Evolutionary conservation across 352 stramenopile species (phyloP), one percentile per base, ranked within the genome.

Genomic region (Plasmopara halstedii): DNA sequence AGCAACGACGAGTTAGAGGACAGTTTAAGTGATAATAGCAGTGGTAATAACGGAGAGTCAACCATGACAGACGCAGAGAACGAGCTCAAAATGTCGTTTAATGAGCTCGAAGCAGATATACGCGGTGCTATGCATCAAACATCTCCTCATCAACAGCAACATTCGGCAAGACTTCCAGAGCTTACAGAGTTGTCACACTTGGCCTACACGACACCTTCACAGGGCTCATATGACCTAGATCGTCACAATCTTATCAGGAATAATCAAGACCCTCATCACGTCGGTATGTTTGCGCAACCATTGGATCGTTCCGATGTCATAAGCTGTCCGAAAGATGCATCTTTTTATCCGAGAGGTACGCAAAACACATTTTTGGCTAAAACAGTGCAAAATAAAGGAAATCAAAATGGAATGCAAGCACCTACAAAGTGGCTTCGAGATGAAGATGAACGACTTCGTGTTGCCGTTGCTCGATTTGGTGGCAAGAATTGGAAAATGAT

Each of bases 401-500:
- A 20, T n/a, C n/a, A n/a, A n/a, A 38, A 22, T 13, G 48, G 34
- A 3, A 25, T 56, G 31, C 55, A 65, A 29, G 60, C 50, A 14
- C 56, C 73, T 3, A 72, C 63, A 20, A 84, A 83, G 44, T 97
- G 90, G 90, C 69, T 85, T 8, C 73, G 76, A n/a, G 85, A 96
- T 18, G 90, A 98, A 70, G 91, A 98, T 47, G 72, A 92, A 13
- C 63, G 70, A 14, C 70, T 98, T 19, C 76, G 83, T 25, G 70
- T 91, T 17, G 79, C 91, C 10, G 92, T 98, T 8, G 68, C 90
- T 29, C 72, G 78, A 17, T 90, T 96, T 46, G 88, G 89, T 14
- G 83, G 88, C 35, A 96, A 96, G 32, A 97, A 96, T 57, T 98
- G 94, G 94, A 97, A 96, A 58, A 79, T 89, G 51, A 94, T 98